Conservation (phyloP, 2,329 filamentous ascomycete genomes). For the Epichloe sibirici region DNA sequence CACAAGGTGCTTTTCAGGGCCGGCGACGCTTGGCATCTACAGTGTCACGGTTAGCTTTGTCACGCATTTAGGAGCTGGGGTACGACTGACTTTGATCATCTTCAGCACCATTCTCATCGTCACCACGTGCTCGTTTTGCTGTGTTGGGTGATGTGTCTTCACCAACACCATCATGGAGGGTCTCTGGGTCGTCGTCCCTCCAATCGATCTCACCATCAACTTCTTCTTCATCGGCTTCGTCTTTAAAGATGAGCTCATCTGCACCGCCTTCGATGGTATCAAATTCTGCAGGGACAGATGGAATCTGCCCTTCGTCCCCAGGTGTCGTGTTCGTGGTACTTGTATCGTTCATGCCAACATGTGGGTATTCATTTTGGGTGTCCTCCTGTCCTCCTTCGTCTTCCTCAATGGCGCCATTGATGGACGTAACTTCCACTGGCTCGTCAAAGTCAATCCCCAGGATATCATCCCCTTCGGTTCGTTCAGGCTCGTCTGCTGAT, state of each 20-base stretch:
- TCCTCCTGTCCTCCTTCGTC: neutral
- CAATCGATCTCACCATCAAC: conserved; percentile 10
- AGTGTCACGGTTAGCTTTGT: conserved; percentile 4
- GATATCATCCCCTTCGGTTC: neutral
- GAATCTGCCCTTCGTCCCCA: conserved; percentile 23
- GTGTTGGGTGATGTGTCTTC: conserved; percentile 2
- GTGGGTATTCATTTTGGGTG: neutral
- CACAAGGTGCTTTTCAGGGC: conserved; percentile 2
- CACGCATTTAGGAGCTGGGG: neutral
- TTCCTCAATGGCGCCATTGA: neutral
- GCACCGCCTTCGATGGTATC: neutral
- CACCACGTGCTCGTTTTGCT: conserved; percentile 9
- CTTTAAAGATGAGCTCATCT: neutral
- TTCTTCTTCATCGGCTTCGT: conserved; percentile 1
- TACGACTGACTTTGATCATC: conserved; percentile 8
- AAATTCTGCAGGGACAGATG: neutral
- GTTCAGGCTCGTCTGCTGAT: neutral
- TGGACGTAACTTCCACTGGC: neutral
- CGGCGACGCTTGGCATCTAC: conserved; percentile 12
- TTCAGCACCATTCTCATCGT: conserved; percentile 9
- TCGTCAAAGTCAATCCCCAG: conserved; percentile 4
- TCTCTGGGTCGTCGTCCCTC: conserved; percentile 9
- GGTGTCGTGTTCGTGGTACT: conserved; percentile 2
- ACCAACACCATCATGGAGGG: neutral
- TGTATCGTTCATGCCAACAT: neutral